These are phyloP conservation scores for Cicer yamashitae DNA, from an alignment of 306 rosid genomes.

Conservation along the genomic window DNA sequence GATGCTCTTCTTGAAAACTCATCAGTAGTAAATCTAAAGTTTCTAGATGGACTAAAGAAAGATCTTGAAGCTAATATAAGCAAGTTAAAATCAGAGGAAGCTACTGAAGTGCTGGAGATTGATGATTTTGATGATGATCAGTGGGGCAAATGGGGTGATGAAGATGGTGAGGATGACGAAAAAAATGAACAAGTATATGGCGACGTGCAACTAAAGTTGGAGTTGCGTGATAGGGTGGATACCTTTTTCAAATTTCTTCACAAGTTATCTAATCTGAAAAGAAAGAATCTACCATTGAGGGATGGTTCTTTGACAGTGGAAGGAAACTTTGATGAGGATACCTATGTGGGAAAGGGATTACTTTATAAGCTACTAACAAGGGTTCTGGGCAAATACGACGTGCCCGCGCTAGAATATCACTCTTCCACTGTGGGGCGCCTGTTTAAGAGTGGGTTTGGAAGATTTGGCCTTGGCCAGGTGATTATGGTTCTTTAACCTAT, in stretches of 20 bases:
- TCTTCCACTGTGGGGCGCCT: slow-evolving; percentile 93
- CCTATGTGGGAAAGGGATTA: slow-evolving; percentile 69
- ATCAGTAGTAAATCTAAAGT: slow-evolving; percentile 65
- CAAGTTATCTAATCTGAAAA: slow-evolving; percentile 70
- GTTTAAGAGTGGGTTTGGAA: slow-evolving; percentile 87
- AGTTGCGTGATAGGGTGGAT: slow-evolving; percentile 90
- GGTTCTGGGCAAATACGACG: slow-evolving; percentile 68
- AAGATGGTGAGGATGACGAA: slow-evolving; percentile 63
- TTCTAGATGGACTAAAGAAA: slow-evolving; percentile 80
- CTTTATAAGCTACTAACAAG: slow-evolving; percentile 73
- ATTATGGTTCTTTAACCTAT: slow-evolving; percentile 40
- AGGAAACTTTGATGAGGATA: slow-evolving; percentile 62
- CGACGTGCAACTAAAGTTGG: slow-evolving; percentile 90
- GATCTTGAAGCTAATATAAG: slow-evolving; percentile 75
- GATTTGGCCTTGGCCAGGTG: slow-evolving; percentile 99
- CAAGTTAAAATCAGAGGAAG: slow-evolving; percentile 61
- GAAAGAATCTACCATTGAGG: slow-evolving; percentile 64
- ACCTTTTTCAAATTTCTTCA: slow-evolving; percentile 83
- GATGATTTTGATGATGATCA: slow-evolving; percentile 88
- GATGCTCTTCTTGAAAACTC: slow-evolving; percentile 90
- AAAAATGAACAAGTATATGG: slow-evolving; percentile 63
- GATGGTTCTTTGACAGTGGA: slow-evolving; percentile 64
- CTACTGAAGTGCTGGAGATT: slow-evolving; percentile 52
- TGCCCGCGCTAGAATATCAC: slow-evolving; percentile 86
- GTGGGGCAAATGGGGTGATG: slow-evolving; percentile 97